These are phyloP conservation scores for Paraglomus brasilianum DNA, from an alignment of 192 early-diverging fungal genomes.

Conservation along the genomic window DNA sequence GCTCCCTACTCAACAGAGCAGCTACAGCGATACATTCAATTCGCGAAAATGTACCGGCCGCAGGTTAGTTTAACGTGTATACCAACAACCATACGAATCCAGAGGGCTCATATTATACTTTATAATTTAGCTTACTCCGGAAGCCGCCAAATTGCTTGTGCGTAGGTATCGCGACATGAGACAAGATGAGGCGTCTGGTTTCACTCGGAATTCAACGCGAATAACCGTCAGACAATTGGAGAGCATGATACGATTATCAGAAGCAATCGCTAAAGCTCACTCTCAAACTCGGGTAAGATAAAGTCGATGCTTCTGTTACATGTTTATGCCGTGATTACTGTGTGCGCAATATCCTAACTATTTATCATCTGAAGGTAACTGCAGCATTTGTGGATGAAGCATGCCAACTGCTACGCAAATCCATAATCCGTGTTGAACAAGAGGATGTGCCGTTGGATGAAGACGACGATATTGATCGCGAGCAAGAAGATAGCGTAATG, in stretches of 20 bases:
- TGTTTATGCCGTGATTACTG: background rate
- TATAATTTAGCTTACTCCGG: conserved; percentile 56
- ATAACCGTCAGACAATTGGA: conserved; percentile 98
- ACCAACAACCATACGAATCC: background rate
- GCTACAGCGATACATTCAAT: conserved; percentile 82
- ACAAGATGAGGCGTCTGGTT: conserved; percentile 79
- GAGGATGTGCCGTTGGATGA: conserved; percentile 71
- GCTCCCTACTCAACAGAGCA: conserved; percentile 76
- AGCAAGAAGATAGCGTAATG: background rate
- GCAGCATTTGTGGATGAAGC: conserved; percentile 82
- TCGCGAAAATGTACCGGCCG: conserved; percentile 86
- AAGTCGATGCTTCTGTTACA: background rate
- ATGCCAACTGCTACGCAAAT: conserved; percentile 76
- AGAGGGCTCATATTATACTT: background rate
- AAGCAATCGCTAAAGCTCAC: conserved; percentile 90
- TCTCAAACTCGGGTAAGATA: conserved; percentile 56
- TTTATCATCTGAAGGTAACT: conserved; percentile 51
- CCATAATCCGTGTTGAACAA: conserved; percentile 85
- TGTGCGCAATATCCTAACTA: conserved; percentile 8
- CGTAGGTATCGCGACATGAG: conserved; percentile 85
- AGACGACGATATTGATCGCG: conserved; percentile 34
- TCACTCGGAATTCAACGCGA: conserved; percentile 70
- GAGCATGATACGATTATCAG: conserved; percentile 92
- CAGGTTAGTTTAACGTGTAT: conserved; percentile 44
- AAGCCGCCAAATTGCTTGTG: conserved; percentile 75